Base-by-base conservation (phyloP, 805 yeast genomes). In the Myxozyma mucilagina region DNA sequence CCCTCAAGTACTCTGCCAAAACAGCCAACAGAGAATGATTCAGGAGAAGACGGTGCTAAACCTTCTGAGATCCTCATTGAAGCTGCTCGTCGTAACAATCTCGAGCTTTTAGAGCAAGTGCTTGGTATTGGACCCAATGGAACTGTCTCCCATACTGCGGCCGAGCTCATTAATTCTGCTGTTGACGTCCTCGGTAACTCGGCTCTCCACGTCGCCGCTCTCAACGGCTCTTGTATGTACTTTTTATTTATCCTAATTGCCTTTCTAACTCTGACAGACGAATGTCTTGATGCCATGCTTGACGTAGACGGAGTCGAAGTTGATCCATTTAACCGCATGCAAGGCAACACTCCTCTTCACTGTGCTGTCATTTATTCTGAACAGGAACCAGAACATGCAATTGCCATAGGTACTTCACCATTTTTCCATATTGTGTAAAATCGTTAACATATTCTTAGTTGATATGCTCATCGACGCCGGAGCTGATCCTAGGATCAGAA, bases 261-360 rank as follows among this genome's bases (percentile, higher is more conserved):
- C 11, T 49, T 36, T 39, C 47, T 53, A 35, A 34, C 57, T 18
- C 31, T 1, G 1, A 8, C 43, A 66, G 72, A 87, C 82, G 97
- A 91, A 69, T 88, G 88, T 39, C 78, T 94, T 70, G 97, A 93
- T 72, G 75, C 81, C 53, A 76, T 93, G 18, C 78, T 93, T 61
- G 97, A 93, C 73, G 86, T 87, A 57, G 96, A 89, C 62, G 97
- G 94, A 1, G 91, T 92, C 18, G 97, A 92, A 67, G 85, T 92
- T 35, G 97, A 94, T 73, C 94, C 97, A 0, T 72, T 75, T 44
- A 88, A 88, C 73, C 80, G 84, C 41, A 60, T 81, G 34, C 87
- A 87, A 55, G 92, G 91, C 42, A 92, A 89, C 66, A 90, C 97
- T 0, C 97, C 99, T 13, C 80, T 94, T 65, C 98, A 93, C 74